Conservation (phyloP, 352 stramenopile species). For the Phytophthora sp. region DNA sequence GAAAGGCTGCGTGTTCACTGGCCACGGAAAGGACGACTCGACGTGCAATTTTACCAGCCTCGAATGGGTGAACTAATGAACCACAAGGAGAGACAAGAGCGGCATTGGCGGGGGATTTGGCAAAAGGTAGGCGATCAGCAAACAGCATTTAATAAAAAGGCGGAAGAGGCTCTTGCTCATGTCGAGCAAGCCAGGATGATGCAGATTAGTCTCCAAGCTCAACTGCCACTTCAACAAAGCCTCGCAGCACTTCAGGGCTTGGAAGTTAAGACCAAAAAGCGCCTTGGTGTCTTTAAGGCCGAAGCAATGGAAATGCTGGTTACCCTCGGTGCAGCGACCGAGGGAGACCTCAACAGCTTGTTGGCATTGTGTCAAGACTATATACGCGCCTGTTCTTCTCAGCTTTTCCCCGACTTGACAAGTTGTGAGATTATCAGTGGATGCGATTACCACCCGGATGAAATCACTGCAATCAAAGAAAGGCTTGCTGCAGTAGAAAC, state of each 20-base stretch:
- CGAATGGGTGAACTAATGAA: conserved; percentile 82
- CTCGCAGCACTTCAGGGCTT: conserved; percentile 86
- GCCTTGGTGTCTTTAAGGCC: conserved; percentile 48
- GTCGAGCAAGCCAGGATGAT: conserved; percentile 47
- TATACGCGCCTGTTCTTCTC: conserved; percentile 50
- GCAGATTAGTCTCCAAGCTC: conserved; percentile 59
- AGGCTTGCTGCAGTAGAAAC: conserved; percentile 47
- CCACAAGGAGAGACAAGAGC: conserved; percentile 78
- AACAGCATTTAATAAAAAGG: conserved; percentile 43
- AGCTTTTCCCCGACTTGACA: conserved; percentile 68
- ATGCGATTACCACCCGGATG: conserved; percentile 86
- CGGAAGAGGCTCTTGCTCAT: conserved; percentile 27
- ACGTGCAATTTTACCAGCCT: conserved; percentile 89
- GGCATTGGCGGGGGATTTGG: conserved; percentile 62
- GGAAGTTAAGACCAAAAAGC: conserved; percentile 83
- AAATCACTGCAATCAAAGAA: conserved; percentile 59
- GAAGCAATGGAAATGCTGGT: conserved; percentile 35
- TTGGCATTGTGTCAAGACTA: conserved; percentile 55
- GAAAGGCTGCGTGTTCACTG: conserved; percentile 90
- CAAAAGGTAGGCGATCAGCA: conserved; percentile 66
- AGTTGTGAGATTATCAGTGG: conserved; percentile 69
- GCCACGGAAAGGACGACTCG: conserved; percentile 79
- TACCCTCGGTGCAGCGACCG: conserved; percentile 30
- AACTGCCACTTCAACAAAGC: conserved; percentile 75
- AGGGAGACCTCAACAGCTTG: conserved; percentile 40